phyloP scores from a whole-genome alignment of 208 protist genomes.

The Leishmania braziliensis region DNA sequence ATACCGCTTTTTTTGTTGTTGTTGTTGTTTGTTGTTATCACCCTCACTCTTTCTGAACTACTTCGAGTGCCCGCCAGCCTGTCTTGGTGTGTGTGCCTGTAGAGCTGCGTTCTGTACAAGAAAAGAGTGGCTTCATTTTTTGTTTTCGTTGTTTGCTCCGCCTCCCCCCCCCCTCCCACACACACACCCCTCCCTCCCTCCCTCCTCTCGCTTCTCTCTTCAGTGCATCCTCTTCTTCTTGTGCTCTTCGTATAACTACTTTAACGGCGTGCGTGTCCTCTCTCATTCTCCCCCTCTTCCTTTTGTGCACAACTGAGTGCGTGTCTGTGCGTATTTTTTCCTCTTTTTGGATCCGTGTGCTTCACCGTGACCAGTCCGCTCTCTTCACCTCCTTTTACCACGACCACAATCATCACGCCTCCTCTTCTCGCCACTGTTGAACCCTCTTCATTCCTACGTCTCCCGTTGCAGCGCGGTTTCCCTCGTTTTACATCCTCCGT shows the following conservation, averaged over 20 bases:
- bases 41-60: background rate
- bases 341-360: background rate
- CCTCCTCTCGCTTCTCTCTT: conserved; percentile 1
- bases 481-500: background rate
- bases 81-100: background rate
- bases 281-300: background rate
- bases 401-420: background rate
- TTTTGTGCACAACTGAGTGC: background rate
- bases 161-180: no score
- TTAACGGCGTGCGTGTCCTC: background rate
- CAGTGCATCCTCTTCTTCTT: background rate
- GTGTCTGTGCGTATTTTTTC: background rate
- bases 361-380: background rate
- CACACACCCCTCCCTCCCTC: no score
- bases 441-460: background rate
- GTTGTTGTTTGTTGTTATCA: background rate
- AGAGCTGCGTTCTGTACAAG: background rate
- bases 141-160: background rate
- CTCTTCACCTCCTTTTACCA: background rate
- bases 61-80: background rate
- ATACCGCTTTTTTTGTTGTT: background rate
- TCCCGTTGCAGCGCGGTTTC: background rate
- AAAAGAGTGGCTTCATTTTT: background rate
- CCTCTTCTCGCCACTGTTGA: background rate
- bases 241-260: background rate